Percentiles rank a stretch among this genome's conserved stretches.
Evolutionary conservation across 2,329 filamentous ascomycete species (phyloP).

Genomic region (Elsinoe perseae): DNA sequence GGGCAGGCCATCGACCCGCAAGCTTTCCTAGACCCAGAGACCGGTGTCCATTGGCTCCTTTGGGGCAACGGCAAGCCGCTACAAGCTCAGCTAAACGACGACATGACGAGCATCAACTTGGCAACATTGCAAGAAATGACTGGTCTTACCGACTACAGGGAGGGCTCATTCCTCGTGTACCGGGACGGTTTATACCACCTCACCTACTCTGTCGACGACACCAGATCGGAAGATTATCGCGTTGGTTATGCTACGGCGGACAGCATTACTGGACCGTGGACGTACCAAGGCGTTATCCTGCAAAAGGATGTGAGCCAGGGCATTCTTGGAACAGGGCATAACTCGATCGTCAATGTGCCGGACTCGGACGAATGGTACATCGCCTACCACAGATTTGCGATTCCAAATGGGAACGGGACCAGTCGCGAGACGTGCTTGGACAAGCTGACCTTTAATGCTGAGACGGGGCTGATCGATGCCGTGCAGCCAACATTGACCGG

Average conservation of each 20-base stretch:
- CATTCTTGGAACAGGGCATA: conserved; percentile 42
- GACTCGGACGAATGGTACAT: conserved; percentile 46
- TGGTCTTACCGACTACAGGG: conserved; percentile 39
- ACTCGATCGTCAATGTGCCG: conserved; percentile 41
- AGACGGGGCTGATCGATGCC: conserved; percentile 32
- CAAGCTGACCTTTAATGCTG: conserved; percentile 32
- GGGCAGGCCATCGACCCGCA: conserved; percentile 26
- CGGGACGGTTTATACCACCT: conserved; percentile 41
- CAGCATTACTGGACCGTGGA: conserved; percentile 37
- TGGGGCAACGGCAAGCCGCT: conserved; percentile 37
- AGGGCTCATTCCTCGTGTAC: conserved; percentile 39
- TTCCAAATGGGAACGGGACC: conserved; percentile 40
- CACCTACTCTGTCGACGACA: conserved; percentile 45
- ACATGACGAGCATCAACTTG: conserved; percentile 41
- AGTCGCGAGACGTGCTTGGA: conserved; percentile 41
- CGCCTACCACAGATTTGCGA: conserved; percentile 43
- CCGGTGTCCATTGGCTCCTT: conserved; percentile 25
- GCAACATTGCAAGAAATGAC: conserved; percentile 29
- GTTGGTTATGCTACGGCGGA: conserved; percentile 41
- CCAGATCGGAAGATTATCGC: conserved; percentile 40
- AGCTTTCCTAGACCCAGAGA: conserved; percentile 23
- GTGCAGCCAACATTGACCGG: conserved; percentile 35
- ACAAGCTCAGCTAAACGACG: conserved; percentile 38
- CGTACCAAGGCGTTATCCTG: conserved; percentile 39
- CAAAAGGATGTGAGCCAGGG: conserved; percentile 36